A percentile compares a stretch with the other conserved stretches of the same genome.
Conservation (phyloP, 805 yeast species). For the Saccharomyces mikatae region DNA sequence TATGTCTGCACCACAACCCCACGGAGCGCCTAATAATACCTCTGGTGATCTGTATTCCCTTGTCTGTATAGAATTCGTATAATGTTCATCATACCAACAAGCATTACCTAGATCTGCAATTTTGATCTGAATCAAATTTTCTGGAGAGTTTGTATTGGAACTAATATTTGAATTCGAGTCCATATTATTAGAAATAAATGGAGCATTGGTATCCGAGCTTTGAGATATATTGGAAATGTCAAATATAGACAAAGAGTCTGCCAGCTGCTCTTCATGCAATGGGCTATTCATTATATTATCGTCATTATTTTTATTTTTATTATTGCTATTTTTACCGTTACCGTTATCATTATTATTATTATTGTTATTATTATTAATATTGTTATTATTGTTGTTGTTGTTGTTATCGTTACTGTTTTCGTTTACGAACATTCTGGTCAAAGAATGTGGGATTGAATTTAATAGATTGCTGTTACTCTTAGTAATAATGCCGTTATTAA, state of each 20-base stretch:
- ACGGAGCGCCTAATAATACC: slow-evolving; percentile 63
- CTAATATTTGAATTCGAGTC: not conserved
- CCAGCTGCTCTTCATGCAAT: slow-evolving; percentile 18
- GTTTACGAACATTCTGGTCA: slow-evolving; percentile 9
- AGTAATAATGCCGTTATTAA: not conserved
- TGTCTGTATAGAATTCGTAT: slow-evolving; percentile 84
- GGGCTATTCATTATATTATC: not conserved
- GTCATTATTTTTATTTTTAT: not conserved
- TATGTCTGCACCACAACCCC: slow-evolving; percentile 94
- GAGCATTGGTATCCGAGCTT: not conserved
- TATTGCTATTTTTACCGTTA: not conserved
- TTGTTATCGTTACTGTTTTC: not conserved
- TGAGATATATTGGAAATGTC: slow-evolving; percentile 18
- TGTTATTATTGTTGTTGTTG: no score
- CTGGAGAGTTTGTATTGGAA: slow-evolving; percentile 3
- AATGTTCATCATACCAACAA: slow-evolving; percentile 72
- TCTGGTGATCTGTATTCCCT: slow-evolving; percentile 92
- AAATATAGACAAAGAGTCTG: slow-evolving; percentile 35
- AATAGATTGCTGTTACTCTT: not conserved
- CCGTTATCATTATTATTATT: not conserved
- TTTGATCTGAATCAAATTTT: slow-evolving; percentile 64
- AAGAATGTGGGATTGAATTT: slow-evolving; percentile 5
- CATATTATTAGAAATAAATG: not conserved
- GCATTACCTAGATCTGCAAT: slow-evolving; percentile 94
- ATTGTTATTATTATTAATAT: no score